Evolutionary conservation across 108 stramenopile species (phyloP).

Genomic region (Cyclotella baltica): DNA sequence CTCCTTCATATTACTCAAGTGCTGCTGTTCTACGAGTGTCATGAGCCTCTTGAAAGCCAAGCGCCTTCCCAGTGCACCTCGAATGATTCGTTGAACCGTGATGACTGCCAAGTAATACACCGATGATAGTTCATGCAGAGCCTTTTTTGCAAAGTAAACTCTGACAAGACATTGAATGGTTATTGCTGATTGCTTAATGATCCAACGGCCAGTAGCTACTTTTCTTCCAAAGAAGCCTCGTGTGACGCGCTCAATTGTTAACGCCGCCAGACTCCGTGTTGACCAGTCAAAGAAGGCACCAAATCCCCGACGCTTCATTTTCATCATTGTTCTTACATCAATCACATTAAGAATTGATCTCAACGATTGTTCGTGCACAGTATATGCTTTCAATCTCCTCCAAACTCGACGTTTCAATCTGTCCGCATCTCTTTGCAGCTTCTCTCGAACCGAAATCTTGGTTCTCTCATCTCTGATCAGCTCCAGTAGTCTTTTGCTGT

Average conservation of each 20-base stretch:
- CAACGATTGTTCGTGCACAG: slow-evolving; percentile 16
- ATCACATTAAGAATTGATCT: slow-evolving; percentile 19
- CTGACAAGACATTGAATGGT: slow-evolving; percentile 33
- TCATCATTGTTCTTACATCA: slow-evolving; percentile 1
- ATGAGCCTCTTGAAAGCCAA: slow-evolving; percentile 37
- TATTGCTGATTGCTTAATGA: slow-evolving; percentile 17
- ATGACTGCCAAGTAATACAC: slow-evolving; percentile 22
- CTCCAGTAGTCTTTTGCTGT: slow-evolving; percentile 10
- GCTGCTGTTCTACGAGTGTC: slow-evolving; percentile 31
- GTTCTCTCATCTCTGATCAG: slow-evolving; percentile 18
- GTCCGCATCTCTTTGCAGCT: slow-evolving; percentile 24
- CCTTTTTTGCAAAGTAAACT: slow-evolving; percentile 27
- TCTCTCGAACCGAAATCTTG: slow-evolving; percentile 22
- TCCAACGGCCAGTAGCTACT: slow-evolving; percentile 3
- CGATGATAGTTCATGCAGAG: not conserved
- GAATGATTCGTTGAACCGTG: slow-evolving; percentile 29
- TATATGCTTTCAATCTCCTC: slow-evolving; percentile 5
- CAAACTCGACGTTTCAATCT: slow-evolving; percentile 8
- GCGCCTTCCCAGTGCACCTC: slow-evolving; percentile 38
- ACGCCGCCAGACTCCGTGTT: slow-evolving; percentile 6
- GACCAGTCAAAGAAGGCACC: slow-evolving; percentile 19
- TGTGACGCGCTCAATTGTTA: slow-evolving; percentile 27
- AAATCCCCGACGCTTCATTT: slow-evolving; percentile 18
- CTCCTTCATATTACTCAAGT: slow-evolving; percentile 27
- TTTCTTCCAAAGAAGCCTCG: slow-evolving; percentile 33